These are phyloP conservation scores for Hyaloscypha finlandica DNA, from an alignment of 495 filamentous ascomycete species.

Conservation along the genomic window DNA sequence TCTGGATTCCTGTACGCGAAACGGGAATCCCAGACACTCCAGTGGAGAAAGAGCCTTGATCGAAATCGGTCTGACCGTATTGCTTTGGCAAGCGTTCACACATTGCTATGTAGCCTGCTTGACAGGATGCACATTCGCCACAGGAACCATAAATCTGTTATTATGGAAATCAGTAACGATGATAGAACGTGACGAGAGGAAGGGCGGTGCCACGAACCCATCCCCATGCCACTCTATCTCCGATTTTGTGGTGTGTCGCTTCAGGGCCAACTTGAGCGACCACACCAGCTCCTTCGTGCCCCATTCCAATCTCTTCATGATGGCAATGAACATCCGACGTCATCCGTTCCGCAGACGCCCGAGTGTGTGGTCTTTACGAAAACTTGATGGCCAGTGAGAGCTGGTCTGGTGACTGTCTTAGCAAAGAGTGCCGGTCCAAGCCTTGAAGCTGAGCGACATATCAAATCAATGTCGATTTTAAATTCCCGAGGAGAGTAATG, in stretches of 20 bases:
- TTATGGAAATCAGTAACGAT: too few relatives aligned
- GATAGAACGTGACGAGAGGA: neutral
- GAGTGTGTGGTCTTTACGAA: neutral
- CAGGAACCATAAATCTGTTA: too few relatives aligned
- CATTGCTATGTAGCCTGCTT: too few relatives aligned
- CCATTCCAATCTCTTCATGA: neutral
- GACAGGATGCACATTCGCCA: too few relatives aligned
- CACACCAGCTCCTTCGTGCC: slow-evolving; percentile 2
- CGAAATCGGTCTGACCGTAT: slow-evolving; percentile 35
- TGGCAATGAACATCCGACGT: too few relatives aligned
- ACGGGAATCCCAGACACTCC: slow-evolving; percentile 53
- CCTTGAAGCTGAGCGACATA: too few relatives aligned
- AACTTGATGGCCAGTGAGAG: neutral
- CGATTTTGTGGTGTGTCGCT: neutral
- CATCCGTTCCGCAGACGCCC: neutral
- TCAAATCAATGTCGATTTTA: too few relatives aligned
- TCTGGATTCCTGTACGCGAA: slow-evolving; percentile 58
- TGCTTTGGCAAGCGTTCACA: neutral
- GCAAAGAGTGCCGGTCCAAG: too few relatives aligned
- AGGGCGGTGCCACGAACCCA: neutral
- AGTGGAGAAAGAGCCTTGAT: slow-evolving; percentile 53
- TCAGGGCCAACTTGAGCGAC: neutral
- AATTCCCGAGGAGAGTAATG: too few relatives aligned
- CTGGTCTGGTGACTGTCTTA: too few relatives aligned
- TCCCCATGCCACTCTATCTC: neutral